phyloP scores from a whole-genome alignment of 1,284 basidiomycete genomes.

The Apiotrichum montevideense region DNA sequence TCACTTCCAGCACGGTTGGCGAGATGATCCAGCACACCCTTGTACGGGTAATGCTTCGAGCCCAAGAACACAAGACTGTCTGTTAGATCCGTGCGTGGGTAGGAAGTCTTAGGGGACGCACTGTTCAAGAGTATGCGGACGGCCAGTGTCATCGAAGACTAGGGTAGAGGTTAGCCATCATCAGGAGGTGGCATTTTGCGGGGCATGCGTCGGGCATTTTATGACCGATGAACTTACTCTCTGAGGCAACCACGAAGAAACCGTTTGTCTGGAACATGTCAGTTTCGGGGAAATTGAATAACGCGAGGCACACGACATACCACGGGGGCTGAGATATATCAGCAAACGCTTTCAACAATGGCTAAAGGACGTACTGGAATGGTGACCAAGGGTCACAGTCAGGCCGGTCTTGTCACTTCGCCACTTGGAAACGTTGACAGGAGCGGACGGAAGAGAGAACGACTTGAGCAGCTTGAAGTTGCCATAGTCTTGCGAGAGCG shows the following conservation, averaged over 20 bases:
- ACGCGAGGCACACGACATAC: constrained; percentile 7
- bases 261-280: constrained; percentile 65
- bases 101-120: constrained; percentile 7
- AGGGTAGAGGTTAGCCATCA: background rate
- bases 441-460: constrained; percentile 43
- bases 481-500: constrained; percentile 26
- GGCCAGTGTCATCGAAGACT: constrained; percentile 89
- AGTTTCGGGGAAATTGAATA: background rate
- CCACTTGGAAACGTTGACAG: constrained; percentile 44
- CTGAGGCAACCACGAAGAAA: constrained; percentile 86
- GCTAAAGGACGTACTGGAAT: constrained; percentile 57
- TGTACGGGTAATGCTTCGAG: constrained; percentile 90
- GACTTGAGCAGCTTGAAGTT: constrained; percentile 41
- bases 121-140: constrained; percentile 90
- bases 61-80: constrained; percentile 83
- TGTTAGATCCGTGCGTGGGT: background rate
- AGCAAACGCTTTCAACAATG: background rate
- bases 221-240: constrained; percentile 57
- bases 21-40: constrained; percentile 94
- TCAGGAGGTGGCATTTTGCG: no score
- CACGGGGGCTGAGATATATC: constrained; percentile 25
- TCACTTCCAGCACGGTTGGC: constrained; percentile 94
- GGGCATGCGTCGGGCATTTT: no score
- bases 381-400: constrained; percentile 55
- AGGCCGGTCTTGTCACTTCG: constrained; percentile 46